These are phyloP conservation scores for Serpula lacrymans DNA, from an alignment of 768 basidiomycete genomes.

Conservation along the genomic window DNA sequence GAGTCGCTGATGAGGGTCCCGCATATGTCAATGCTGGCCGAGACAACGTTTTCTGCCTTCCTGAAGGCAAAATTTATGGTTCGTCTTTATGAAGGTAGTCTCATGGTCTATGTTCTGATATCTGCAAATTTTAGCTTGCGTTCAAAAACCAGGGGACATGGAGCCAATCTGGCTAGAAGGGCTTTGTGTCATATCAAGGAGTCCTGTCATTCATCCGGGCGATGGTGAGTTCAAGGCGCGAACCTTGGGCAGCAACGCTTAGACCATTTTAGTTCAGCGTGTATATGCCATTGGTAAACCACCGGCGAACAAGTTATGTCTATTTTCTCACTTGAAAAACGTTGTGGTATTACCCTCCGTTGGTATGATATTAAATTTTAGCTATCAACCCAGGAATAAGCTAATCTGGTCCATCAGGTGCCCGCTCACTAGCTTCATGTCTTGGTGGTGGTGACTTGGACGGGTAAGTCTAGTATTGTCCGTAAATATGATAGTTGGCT, in stretches of 20 bases:
- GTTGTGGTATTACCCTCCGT: slow-evolving; percentile 67
- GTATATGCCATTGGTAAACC: slow-evolving; percentile 72
- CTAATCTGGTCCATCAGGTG: slow-evolving; percentile 35
- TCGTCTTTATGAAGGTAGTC: slow-evolving; percentile 10
- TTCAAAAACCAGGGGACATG: slow-evolving; percentile 47
- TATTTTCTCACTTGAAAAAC: slow-evolving; percentile 62
- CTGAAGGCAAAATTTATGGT: slow-evolving; percentile 68
- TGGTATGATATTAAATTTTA: slow-evolving; percentile 34
- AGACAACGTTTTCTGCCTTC: slow-evolving; percentile 51
- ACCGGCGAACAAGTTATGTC: slow-evolving; percentile 48
- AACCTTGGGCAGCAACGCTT: too few species aligned
- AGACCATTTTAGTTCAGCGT: slow-evolving; percentile 52
- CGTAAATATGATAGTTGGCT: background rate
- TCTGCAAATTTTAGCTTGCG: slow-evolving; percentile 45
- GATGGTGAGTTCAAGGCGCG: slow-evolving; percentile 53
- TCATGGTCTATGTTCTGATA: background rate
- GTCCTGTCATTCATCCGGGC: slow-evolving; percentile 73
- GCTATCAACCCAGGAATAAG: too few species aligned
- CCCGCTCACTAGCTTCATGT: slow-evolving; percentile 62
- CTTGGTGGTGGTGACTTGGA: slow-evolving; percentile 80
- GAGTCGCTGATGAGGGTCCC: slow-evolving; percentile 80
- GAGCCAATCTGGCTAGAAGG: slow-evolving; percentile 59
- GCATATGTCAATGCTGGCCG: slow-evolving; percentile 50
- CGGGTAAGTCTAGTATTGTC: slow-evolving; percentile 43
- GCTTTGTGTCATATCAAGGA: slow-evolving; percentile 60